These are phyloP conservation scores for Podospora sp. DNA, from an alignment of 495 filamentous ascomycete genomes.

Conservation along the genomic window DNA sequence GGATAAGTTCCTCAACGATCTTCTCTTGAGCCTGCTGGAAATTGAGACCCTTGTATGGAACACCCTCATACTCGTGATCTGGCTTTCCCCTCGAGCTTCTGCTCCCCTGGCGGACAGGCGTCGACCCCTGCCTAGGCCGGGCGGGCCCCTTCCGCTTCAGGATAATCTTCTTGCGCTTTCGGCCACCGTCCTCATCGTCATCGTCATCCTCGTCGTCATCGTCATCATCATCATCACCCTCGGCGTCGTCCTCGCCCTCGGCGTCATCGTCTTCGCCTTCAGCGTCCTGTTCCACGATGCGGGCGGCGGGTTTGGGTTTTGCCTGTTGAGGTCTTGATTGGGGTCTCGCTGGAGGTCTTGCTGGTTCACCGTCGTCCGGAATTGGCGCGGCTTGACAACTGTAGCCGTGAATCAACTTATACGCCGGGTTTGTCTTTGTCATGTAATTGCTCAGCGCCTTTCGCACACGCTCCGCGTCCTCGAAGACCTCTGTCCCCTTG, in stretches of 20 bases:
- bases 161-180: conserved; percentile 33
- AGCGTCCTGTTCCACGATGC: conserved; percentile 24
- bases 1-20: conserved; percentile 69
- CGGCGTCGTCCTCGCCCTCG: conserved; percentile 35
- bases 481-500: conserved; percentile 63
- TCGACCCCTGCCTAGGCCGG: conserved; percentile 26
- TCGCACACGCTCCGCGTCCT: conserved; percentile 74
- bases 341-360: not conserved
- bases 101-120: conserved; percentile 20
- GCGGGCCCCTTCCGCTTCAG: conserved; percentile 36
- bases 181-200: conserved; percentile 39
- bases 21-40: conserved; percentile 84
- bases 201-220: conserved; percentile 38
- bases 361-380: conserved; percentile 41
- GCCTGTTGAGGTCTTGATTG: not conserved
- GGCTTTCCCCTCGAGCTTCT: conserved; percentile 37
- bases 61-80: conserved; percentile 56
- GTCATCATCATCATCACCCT: conserved; percentile 31
- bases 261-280: conserved; percentile 27
- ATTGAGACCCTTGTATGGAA: conserved; percentile 61
- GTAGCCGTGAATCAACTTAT: conserved; percentile 59
- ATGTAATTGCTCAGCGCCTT: conserved; percentile 76
- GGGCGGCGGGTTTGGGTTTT: too few relatives aligned
- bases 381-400: conserved; percentile 65
- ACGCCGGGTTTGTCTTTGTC: conserved; percentile 74